phyloP scores from a whole-genome alignment of 2,329 filamentous ascomycete species.

The Trichoderma hamatum region DNA sequence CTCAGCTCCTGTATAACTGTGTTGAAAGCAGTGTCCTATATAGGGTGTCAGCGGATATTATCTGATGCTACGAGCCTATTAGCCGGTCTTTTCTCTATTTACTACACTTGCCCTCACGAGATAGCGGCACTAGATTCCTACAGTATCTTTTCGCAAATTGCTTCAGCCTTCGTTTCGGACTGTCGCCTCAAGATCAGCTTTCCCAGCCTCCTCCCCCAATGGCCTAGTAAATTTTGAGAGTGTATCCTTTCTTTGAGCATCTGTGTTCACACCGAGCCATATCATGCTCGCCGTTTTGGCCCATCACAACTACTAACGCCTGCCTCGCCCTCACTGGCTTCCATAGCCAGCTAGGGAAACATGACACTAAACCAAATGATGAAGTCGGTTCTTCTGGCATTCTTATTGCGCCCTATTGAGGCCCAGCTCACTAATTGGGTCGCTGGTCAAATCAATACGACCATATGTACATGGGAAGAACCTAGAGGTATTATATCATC shows the following conservation, averaged over 20 bases:
- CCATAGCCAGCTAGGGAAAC: conserved; percentile 3
- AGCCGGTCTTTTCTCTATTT: not conserved
- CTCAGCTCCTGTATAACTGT: not conserved
- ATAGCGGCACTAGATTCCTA: not conserved
- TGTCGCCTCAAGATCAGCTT: not conserved
- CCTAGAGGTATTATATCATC: conserved; percentile 44
- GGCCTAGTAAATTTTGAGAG: not conserved
- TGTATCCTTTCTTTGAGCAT: not conserved
- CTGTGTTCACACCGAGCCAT: not conserved
- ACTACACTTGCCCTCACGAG: not conserved
- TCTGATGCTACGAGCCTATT: not conserved
- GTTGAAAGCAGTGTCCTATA: not conserved
- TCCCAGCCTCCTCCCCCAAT: not conserved
- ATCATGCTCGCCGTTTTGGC: not conserved
- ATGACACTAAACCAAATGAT: conserved; percentile 31
- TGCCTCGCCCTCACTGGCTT: not conserved
- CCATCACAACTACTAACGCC: not conserved
- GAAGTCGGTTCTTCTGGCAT: conserved; percentile 30
- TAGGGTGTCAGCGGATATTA: not conserved
- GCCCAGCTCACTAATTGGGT: conserved; percentile 54
- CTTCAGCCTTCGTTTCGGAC: not conserved
- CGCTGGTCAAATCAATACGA: conserved; percentile 56
- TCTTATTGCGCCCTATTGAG: conserved; percentile 25
- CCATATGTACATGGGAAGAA: conserved; percentile 62
- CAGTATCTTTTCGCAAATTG: not conserved